A percentile compares a stretch with the other conserved stretches of the same genome.
phyloP scores from a whole-genome alignment of 1,284 basidiomycete genomes.

The Pulchroboletus neoregius region DNA sequence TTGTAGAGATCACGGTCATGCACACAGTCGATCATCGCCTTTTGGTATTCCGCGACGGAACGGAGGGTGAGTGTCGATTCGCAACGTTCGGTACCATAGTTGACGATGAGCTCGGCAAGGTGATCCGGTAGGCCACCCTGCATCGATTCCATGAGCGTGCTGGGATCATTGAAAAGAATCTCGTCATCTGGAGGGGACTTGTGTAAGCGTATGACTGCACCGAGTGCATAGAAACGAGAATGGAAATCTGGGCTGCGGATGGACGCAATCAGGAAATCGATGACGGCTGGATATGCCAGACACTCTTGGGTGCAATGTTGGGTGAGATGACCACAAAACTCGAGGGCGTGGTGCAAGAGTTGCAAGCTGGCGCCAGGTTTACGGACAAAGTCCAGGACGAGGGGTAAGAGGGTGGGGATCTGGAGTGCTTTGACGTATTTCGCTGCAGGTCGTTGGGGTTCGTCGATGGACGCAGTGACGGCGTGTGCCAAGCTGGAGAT shows the following conservation, averaged over 20 bases:
- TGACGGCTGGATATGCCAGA: slow-evolving; percentile 39
- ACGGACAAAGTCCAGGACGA: slow-evolving; percentile 41
- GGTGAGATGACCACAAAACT: slow-evolving; percentile 42
- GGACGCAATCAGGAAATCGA: slow-evolving; percentile 50
- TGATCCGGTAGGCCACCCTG: slow-evolving; percentile 43
- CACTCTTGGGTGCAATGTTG: slow-evolving; percentile 44
- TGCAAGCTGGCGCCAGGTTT: slow-evolving; percentile 42
- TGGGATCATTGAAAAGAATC: slow-evolving; percentile 42
- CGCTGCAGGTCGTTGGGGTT: slow-evolving; percentile 34
- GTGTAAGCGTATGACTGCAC: slow-evolving; percentile 50
- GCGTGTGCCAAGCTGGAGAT: slow-evolving; percentile 52
- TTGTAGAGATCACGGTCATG: slow-evolving; percentile 47
- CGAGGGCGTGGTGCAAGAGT: slow-evolving; percentile 50
- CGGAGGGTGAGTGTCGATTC: slow-evolving; percentile 44
- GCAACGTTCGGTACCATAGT: slow-evolving; percentile 46
- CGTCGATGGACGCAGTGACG: slow-evolving; percentile 43
- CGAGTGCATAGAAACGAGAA: slow-evolving; percentile 46
- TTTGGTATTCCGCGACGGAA: slow-evolving; percentile 42
- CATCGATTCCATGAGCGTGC: slow-evolving; percentile 38
- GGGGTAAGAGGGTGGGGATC: slow-evolving; percentile 42
- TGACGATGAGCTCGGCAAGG: slow-evolving; percentile 43
- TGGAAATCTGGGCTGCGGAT: slow-evolving; percentile 51
- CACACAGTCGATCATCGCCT: slow-evolving; percentile 47
- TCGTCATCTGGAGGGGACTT: slow-evolving; percentile 40
- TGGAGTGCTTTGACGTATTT: slow-evolving; percentile 42